Evolutionary conservation across 163 green algal genomes (phyloP), one percentile per base, ranked within the genome.

Genomic region (Volvox carteri): DNA sequence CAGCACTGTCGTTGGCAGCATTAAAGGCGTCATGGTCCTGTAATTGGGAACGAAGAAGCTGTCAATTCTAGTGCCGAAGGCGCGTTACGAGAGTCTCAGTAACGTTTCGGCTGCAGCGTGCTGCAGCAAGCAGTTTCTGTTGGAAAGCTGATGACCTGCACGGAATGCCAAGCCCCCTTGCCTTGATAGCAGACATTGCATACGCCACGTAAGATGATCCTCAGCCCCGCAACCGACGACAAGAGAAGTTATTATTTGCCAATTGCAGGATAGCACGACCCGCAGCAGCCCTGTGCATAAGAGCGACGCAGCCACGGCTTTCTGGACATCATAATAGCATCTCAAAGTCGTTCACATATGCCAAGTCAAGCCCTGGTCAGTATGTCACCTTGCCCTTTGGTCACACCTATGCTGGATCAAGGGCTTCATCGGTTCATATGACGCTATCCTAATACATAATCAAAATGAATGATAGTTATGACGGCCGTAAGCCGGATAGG

Each of bases 101-200:
- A 75, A 75, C 65, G 65, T 75, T 75, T 75, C 65, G 33, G 65
- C 65, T 75, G 65, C 65, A 75, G 30, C 65, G 33, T 33, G 65
- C 65, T 75, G 65, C 65, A 75, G 65, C 65, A 42, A 46, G 35
- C 65, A 12, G 33, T 48, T 75, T 75, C 46, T 44, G 33, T 73
- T 5, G 11, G 35, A 33, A 30, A 75, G 4, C 46, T 35, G 16
- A 42, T 46, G 65, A 7, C 65, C 8, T 6, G 30, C 33, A 48
- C 18, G 3, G 16, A 14, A 14, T 28, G 8, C 28, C 30, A 46
- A 16, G 18, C 25, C 2, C 30, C 30, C 65, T 75, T 75, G 65
- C 65, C 65, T 75, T 44, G 5, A 75, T 42, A 16, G 21, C 35
- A 21, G 65, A 75, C 65, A 75, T 75, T 44, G 65, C 65, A 33